Conservation (phyloP, 257 asterid genomes). For the Haberlea rhodopensis region DNA sequence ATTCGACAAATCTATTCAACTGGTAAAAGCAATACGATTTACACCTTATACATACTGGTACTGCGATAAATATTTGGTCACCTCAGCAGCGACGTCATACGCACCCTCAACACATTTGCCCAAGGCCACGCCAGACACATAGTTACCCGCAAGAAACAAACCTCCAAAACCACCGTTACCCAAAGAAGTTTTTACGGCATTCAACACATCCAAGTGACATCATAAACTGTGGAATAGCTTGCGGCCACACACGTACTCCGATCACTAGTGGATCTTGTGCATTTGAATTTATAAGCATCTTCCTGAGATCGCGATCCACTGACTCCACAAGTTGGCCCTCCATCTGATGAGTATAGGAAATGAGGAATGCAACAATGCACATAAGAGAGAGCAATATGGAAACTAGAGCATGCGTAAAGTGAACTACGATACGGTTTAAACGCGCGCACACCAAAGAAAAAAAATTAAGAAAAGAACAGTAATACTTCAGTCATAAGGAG, state of each 20-base stretch:
- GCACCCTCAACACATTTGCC: constrained; percentile 97
- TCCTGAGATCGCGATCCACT: constrained; percentile 92
- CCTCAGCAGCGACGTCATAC: constrained; percentile 74
- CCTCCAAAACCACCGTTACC: constrained; percentile 58
- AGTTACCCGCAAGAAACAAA: constrained; percentile 85
- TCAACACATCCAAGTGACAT: constrained; percentile 77
- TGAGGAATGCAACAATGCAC: constrained; percentile 17
- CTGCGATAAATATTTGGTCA: constrained; percentile 58
- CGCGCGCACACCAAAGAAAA: background rate
- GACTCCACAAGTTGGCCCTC: constrained; percentile 84
- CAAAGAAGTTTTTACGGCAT: constrained; percentile 60
- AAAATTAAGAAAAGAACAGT: background rate
- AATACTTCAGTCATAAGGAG: background rate
- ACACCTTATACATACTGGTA: constrained; percentile 31
- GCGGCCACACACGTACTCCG: constrained; percentile 89
- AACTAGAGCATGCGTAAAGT: constrained; percentile 11
- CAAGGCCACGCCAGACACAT: constrained; percentile 86
- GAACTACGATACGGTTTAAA: constrained; percentile 8
- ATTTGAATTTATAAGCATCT: constrained; percentile 68
- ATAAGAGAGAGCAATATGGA: background rate
- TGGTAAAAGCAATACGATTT: constrained; percentile 17
- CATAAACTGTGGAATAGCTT: constrained; percentile 91
- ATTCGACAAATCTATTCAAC: constrained; percentile 9
- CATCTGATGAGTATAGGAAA: constrained; percentile 43
- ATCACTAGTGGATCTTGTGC: constrained; percentile 68